A percentile compares a stretch with the other conserved stretches of the same genome.
phyloP scores from a whole-genome alignment of 768 basidiomycete genomes.

The Auriscalpium microsporum region DNA sequence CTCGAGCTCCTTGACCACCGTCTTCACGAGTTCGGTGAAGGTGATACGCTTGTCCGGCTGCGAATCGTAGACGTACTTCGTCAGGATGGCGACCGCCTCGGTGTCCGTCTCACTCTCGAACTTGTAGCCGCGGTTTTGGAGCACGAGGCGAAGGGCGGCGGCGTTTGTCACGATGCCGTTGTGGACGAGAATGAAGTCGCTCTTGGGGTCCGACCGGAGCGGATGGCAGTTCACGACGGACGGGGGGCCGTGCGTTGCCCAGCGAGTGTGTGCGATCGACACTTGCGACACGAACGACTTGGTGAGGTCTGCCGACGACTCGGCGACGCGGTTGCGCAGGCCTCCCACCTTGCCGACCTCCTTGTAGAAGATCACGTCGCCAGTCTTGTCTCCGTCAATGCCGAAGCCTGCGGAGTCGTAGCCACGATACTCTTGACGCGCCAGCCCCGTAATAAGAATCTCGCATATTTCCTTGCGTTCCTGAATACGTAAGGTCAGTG shows the following conservation, averaged over 20 bases:
- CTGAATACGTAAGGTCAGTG: not conserved
- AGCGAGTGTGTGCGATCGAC: constrained; percentile 97
- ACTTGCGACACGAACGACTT: constrained; percentile 82
- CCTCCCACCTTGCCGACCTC: constrained; percentile 96
- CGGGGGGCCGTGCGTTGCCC: constrained; percentile 96
- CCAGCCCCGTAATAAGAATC: constrained; percentile 82
- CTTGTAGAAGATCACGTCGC: constrained; percentile 81
- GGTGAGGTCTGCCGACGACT: constrained; percentile 58
- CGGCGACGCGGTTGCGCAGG: constrained; percentile 81
- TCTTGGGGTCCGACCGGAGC: constrained; percentile 67
- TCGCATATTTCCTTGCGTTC: constrained; percentile 67
- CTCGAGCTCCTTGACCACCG: constrained; percentile 94
- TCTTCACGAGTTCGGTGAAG: constrained; percentile 90
- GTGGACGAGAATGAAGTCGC: constrained; percentile 92
- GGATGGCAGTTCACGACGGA: constrained; percentile 91
- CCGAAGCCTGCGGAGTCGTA: constrained; percentile 93
- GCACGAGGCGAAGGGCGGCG: constrained; percentile 77
- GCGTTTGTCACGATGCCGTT: constrained; percentile 99
- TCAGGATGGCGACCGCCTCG: constrained; percentile 92
- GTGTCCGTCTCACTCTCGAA: constrained; percentile 97
- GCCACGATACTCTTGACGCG: constrained; percentile 95
- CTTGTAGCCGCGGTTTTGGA: constrained; percentile 91
- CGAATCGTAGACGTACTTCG: constrained; percentile 94
- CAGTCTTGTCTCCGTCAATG: constrained; percentile 84
- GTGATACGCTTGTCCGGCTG: constrained; percentile 77